Evolutionary conservation across 441 rosid species (phyloP), one percentile per base, ranked within the genome.

Genomic region (Erodium moschatum): DNA sequence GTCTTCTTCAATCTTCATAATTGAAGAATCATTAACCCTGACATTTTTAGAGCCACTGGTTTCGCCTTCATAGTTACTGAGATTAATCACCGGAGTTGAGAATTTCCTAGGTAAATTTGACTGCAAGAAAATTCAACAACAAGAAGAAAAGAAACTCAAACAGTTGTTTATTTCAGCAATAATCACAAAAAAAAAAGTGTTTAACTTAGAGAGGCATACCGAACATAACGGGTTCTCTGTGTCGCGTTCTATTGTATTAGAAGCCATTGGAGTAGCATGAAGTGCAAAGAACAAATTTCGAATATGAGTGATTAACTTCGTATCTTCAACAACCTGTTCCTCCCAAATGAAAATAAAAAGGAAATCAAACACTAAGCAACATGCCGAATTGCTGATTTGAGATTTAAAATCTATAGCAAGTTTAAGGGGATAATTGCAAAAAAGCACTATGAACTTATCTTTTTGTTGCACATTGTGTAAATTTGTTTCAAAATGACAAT

Each of bases 241-340:
- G 67, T 75, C 77, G 72, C 74, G 72, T 64, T 81, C 80, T 66
- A 82, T 62, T 68, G 77, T 68, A 77, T 69, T 76, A 75, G 77
- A 71, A 66, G 67, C 81, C 42, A 77, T 70, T 63, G 87, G 67
- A 65, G 85, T 75, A 75, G 85, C 90, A 70, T 84, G 87, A 69
- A 85, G 81, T 61, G 87, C 68, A 10, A 70, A 83, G 79, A 88
- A 87, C 73, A 78, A 78, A 67, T 85, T 85, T 81, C 77, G 85
- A 62, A 92, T 83, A 80, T 81, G 84, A 65, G 79, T 74, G 72
- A 89, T 89, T 76, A 85, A 74, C 74, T 82, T 84, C 80, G 72
- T 69, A 83, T 87, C 89, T 87, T 82, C 98, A 24, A 68, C 65
- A 64, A 86, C 80, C 98, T 92, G 88, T 66, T 76, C 65, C 67